Evolutionary conservation across 371 early-diverging fungal genomes (phyloP), one percentile per base, ranked within the genome.

Genomic region (Mortierella sp.): DNA sequence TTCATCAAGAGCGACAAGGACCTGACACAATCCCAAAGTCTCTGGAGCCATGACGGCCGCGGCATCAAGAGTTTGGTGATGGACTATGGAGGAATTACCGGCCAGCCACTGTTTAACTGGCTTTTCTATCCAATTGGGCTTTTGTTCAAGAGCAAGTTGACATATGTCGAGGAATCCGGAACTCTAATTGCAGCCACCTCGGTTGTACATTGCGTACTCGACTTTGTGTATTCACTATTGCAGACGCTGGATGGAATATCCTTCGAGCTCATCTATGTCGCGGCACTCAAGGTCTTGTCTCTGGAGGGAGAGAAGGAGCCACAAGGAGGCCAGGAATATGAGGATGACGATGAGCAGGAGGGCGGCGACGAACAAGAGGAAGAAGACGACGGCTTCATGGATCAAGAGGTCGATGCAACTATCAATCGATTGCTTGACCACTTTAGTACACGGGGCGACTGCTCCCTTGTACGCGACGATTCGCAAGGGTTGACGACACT

Each of bases 121-220:
- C 31, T 86, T n/a, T 80, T 84, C 55, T 83, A 81, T 34, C 88
- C 88, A 40, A 83, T 88, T 57, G 85, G 84, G 57, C 79, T 83
- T 37, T 31, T 84, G 37, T 86, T 83, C 67, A 81, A 81, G 58
- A 71, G 74, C 29, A 83, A 79, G 57, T 53, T 79, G 44, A 76
- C 71, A 2, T 70, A 71, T 58, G 80, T 70, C 12, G 76, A 79
- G 51, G 76, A 70, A 40, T 76, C 76, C 3, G 80, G 81, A 52
- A 56, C 68, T 3, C 54, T 66, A 29, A 71, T 83, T 7, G 79
- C 83, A 2, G 61, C 71, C 1, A 79, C 74, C 3, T 82, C 83
- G 3, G 67, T 87, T 24, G 77, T 71, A 8, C 71, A 80, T 45
- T 76, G 79, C 13, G 46, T 68, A 0, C 60, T 76, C 7, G 54